Conservation (phyloP, 2,329 filamentous ascomycete genomes). For the Fusarium liriodendri region DNA sequence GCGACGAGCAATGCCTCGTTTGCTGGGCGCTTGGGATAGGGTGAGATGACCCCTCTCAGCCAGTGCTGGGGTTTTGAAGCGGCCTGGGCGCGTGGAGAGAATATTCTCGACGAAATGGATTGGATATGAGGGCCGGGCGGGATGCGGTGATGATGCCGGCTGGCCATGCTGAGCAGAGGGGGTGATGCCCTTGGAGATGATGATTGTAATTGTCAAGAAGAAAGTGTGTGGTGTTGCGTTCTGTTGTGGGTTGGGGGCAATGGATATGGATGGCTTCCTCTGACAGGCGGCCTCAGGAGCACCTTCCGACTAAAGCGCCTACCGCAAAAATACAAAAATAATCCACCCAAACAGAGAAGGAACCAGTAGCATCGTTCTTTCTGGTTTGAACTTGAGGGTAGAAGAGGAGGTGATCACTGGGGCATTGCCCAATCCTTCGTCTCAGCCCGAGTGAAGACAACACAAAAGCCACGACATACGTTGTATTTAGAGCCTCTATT, state of each 20-base stretch:
- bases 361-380: neutral
- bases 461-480: slow-evolving; percentile 7
- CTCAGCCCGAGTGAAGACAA: slow-evolving; percentile 8
- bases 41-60: neutral
- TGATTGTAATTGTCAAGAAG: slow-evolving; percentile 16
- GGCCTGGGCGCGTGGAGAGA: slow-evolving; percentile 12
- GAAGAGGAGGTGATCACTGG: neutral
- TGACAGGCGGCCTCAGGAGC: neutral
- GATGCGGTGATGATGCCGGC: neutral
- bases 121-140: slow-evolving; percentile 2
- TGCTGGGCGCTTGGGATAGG: slow-evolving; percentile 3
- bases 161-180: slow-evolving; percentile 11
- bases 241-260: neutral
- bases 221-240: neutral
- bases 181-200: neutral
- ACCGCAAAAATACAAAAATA: slow-evolving; percentile 13
- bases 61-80: slow-evolving; percentile 5
- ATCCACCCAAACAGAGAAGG: neutral
- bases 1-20: slow-evolving; percentile 9
- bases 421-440: slow-evolving; percentile 4
- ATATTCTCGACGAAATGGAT: neutral
- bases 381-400: neutral
- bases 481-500: neutral
- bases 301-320: neutral
- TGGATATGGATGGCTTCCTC: neutral